Base-by-base conservation (phyloP, 345 rosid species). In the Aethionema arabicum region DNA sequence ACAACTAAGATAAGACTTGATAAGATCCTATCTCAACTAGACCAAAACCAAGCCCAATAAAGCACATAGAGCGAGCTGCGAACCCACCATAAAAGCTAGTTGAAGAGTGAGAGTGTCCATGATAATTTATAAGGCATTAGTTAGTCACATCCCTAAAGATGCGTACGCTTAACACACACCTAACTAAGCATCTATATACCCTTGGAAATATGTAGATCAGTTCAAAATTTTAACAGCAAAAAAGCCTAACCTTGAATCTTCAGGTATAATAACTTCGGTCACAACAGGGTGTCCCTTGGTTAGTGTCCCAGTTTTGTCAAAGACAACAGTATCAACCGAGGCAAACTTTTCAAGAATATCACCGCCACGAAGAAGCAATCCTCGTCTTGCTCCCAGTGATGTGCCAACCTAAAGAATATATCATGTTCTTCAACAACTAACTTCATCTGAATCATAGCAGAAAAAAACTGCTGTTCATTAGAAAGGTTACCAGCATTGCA, bases 231-330 rank as follows among this genome's bases (percentile, higher is more conserved):
- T 0, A 43, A 12, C 4, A 71, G 56, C n/a, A 39, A 36, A 58
- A 21, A 14, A 55, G 80, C 79, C 76, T 68, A 78, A 88, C 97
- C 87, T 81, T 66, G 74, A 32, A 66, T 77, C 72, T 47, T 58
- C 27, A 56, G 76, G 69, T 60, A 83, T 74, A 62, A 87, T 69
- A 69, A 92, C 79, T 70, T 78, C 79, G 33, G 82, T 85, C 74
- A 92, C 98, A 61, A 80, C 85, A 71, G 97, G 97, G 77, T 75
- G 91, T 66, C 98, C 98, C 76, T 80, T 58, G 3, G 98, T 92
- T 65, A 92, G 78, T 65, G 97, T 92, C 74, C 97, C 97, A 46
- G 97, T 89, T 82, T 89, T 92, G 79, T 92, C 95, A 67, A 92
- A 84, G 68, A 92, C 91, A 71, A 92, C 54, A 32, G 91, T 72